These are phyloP conservation scores for Lentinus brumalis DNA, from an alignment of 768 basidiomycete species.

Conservation along the genomic window DNA sequence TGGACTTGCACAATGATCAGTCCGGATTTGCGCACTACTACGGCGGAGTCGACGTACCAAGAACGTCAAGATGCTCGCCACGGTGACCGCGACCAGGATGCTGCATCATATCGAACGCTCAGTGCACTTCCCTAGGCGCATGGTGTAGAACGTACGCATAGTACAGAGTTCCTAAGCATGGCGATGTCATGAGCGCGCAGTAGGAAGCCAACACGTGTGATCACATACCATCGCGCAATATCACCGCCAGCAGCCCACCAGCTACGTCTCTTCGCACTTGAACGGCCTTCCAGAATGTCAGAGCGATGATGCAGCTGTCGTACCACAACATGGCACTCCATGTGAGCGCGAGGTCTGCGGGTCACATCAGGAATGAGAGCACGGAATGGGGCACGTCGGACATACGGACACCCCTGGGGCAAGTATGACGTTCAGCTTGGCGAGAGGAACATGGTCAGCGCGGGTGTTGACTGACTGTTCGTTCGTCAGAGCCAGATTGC, in stretches of 20 bases:
- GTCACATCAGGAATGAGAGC: no score
- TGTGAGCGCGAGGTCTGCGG: conserved; percentile 6
- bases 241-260: neutral
- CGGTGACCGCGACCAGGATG: conserved; percentile 13
- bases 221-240: conserved; percentile 8
- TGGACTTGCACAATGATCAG: no score
- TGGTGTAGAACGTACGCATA: neutral
- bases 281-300: conserved; percentile 9
- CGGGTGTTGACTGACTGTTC: conserved; percentile 2
- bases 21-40: no score
- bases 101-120: neutral
- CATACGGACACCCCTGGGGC: no score
- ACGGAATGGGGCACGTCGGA: no score
- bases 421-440: no score
- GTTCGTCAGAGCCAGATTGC: conserved; percentile 9
- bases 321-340: conserved; percentile 11
- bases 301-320: neutral
- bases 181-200: no score
- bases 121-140: no score
- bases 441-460: no score
- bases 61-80: conserved; percentile 13
- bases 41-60: neutral
- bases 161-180: conserved; percentile 5
- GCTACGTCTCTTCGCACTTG: conserved; percentile 8
- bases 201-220: no score